A percentile compares a stretch with the other conserved stretches of the same genome.
These are phyloP conservation scores for Drechslera avenae DNA, from an alignment of 2,329 filamentous ascomycete genomes.

Conservation along the genomic window DNA sequence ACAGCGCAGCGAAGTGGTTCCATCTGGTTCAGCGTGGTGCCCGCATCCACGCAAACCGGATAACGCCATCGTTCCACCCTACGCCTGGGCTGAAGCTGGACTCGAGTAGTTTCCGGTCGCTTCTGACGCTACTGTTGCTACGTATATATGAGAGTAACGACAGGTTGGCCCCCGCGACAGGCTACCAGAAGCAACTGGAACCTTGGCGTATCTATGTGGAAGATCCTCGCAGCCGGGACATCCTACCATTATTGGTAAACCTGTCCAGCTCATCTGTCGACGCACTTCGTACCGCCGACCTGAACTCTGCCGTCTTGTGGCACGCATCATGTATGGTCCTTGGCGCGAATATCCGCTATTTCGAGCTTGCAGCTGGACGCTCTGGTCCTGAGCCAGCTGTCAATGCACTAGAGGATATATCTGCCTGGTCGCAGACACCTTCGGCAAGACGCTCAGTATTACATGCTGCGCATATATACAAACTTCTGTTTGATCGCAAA, in stretches of 20 bases:
- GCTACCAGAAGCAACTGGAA: conserved; percentile 37
- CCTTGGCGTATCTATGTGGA: conserved; percentile 54
- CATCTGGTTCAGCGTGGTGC: conserved; percentile 38
- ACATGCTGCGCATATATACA: conserved; percentile 60
- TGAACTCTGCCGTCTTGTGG: conserved; percentile 59
- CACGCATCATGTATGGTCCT: conserved; percentile 60
- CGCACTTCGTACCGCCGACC: conserved; percentile 51
- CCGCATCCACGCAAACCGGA: conserved; percentile 36
- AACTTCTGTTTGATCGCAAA: conserved; percentile 57
- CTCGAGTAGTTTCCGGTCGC: conserved; percentile 34
- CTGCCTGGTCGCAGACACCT: conserved; percentile 57
- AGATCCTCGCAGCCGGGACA: conserved; percentile 53
- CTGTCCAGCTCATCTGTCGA: conserved; percentile 50
- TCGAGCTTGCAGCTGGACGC: conserved; percentile 59
- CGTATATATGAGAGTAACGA: conserved; percentile 45
- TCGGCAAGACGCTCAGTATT: conserved; percentile 57
- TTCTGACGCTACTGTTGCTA: conserved; percentile 41
- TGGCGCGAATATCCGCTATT: conserved; percentile 58
- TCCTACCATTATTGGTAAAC: conserved; percentile 46
- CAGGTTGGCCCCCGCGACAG: conserved; percentile 34
- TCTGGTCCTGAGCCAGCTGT: conserved; percentile 54
- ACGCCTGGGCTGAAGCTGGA: conserved; percentile 42
- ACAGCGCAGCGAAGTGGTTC: conserved; percentile 42
- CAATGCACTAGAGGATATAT: conserved; percentile 57
- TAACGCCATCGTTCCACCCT: conserved; percentile 42